Evolutionary conservation across 2,329 filamentous ascomycete genomes (phyloP).

Genomic region (Alternaria sp.): DNA sequence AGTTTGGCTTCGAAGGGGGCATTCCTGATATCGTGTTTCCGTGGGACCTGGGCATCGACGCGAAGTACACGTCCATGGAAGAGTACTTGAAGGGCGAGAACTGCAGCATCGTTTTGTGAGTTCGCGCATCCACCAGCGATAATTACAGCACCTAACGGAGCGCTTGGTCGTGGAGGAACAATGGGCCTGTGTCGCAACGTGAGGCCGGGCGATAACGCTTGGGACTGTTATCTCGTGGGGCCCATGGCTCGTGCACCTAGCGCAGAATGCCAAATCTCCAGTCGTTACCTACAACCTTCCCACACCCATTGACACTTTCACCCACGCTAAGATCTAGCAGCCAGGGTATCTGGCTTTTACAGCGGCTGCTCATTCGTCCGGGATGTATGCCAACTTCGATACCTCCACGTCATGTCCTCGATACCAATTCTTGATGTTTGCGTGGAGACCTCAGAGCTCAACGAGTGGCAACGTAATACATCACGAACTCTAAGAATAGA

Average conservation of each 20-base stretch:
- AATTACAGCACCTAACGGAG: neutral
- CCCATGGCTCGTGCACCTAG: neutral
- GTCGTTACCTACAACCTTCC: neutral
- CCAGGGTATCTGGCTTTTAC: neutral
- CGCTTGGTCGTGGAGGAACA: neutral
- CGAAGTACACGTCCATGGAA: constrained; percentile 29
- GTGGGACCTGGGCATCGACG: constrained; percentile 27
- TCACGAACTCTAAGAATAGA: neutral
- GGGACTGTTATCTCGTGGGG: neutral
- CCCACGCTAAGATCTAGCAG: neutral
- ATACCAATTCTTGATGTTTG: neutral
- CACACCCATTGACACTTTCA: neutral
- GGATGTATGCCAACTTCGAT: neutral
- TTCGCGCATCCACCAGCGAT: neutral
- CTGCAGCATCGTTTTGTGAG: constrained; percentile 25
- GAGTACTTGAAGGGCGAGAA: constrained; percentile 36
- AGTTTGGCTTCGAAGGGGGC: constrained; percentile 48
- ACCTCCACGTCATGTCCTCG: neutral
- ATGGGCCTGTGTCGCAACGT: neutral
- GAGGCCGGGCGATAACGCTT: neutral
- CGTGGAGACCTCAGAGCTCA: neutral
- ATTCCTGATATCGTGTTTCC: constrained; percentile 42
- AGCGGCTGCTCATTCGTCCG: neutral
- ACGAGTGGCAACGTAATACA: neutral
- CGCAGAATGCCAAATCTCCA: neutral